A percentile compares a stretch with the other conserved stretches of the same genome.
Evolutionary conservation across 306 rosid species (phyloP).

Genomic region (Mimosa bimucronata): DNA sequence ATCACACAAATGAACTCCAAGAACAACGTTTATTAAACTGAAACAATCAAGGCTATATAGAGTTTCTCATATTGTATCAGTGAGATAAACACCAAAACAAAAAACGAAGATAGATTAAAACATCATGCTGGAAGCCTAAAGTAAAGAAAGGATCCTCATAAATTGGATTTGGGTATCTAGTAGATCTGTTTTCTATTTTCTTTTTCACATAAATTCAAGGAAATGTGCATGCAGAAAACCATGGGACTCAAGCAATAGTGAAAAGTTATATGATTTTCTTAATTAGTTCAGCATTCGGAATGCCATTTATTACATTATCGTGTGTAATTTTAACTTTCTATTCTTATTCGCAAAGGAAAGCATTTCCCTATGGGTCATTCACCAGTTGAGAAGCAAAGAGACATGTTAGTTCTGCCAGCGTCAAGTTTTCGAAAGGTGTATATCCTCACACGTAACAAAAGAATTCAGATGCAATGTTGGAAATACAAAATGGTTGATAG

Average conservation of each 20-base stretch:
- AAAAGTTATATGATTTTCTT: not conserved
- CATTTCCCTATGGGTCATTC: not conserved
- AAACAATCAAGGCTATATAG: not conserved
- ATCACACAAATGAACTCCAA: conserved; percentile 30
- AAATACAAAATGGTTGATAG: not conserved
- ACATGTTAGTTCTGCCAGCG: conserved; percentile 18
- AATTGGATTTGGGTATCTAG: conserved; percentile 21
- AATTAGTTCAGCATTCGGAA: conserved; percentile 19
- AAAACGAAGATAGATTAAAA: conserved; percentile 34
- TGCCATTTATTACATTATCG: conserved; percentile 15
- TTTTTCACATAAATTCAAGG: conserved; percentile 7
- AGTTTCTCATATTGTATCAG: not conserved
- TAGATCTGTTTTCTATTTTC: conserved; percentile 22
- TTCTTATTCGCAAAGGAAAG: conserved; percentile 12
- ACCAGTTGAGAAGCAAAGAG: conserved; percentile 12
- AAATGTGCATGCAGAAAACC: conserved; percentile 25
- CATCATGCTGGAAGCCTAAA: conserved; percentile 11
- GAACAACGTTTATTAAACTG: conserved; percentile 7
- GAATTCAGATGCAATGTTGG: not conserved
- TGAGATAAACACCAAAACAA: conserved; percentile 10
- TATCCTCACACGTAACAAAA: not conserved
- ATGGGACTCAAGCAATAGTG: conserved; percentile 1
- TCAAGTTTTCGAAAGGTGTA: not conserved
- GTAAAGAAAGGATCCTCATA: not conserved
- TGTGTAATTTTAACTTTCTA: conserved; percentile 34